phyloP scores from a whole-genome alignment of 1,284 basidiomycete genomes.

The Volvariella volvacea region DNA sequence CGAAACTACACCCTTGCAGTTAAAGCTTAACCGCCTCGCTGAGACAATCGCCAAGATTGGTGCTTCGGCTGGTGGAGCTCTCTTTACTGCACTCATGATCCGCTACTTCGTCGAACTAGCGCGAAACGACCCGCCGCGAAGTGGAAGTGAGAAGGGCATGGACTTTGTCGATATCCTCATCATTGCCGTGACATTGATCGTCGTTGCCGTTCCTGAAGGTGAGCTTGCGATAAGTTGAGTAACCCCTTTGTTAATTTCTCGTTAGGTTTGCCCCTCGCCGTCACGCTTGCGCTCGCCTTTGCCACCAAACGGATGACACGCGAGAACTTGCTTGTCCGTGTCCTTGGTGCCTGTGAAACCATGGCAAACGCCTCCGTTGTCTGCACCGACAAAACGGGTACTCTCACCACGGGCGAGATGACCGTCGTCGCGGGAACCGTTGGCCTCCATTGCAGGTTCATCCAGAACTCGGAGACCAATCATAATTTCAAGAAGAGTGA shows the following conservation, averaged over 20 bases:
- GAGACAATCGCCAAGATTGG: constrained; percentile 94
- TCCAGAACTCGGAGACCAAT: constrained; percentile 71
- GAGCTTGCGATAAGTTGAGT: constrained; percentile 12
- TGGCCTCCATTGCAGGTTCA: constrained; percentile 92
- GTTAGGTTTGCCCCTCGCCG: constrained; percentile 86
- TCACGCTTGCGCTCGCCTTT: constrained; percentile 93
- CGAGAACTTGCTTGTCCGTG: constrained; percentile 91
- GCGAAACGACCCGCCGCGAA: constrained; percentile 45
- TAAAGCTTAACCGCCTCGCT: constrained; percentile 89
- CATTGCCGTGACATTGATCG: constrained; percentile 91
- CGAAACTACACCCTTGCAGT: constrained; percentile 88
- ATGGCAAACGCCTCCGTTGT: constrained; percentile 98
- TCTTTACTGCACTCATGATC: constrained; percentile 88
- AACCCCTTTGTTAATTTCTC: constrained; percentile 4
- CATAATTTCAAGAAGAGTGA: constrained; percentile 47
- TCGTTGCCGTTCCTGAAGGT: constrained; percentile 97
- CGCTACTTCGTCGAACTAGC: constrained; percentile 89
- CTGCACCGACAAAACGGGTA: constrained; percentile 95
- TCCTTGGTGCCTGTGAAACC: constrained; percentile 94
- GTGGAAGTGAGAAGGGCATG: constrained; percentile 1
- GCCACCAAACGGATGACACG: constrained; percentile 97
- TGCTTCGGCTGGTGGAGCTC: constrained; percentile 71
- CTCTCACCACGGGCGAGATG: constrained; percentile 94
- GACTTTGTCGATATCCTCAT: constrained; percentile 89
- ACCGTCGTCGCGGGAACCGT: constrained; percentile 93